A percentile compares a stretch with the other conserved stretches of the same genome.
phyloP scores from a whole-genome alignment of 2,329 filamentous ascomycete genomes.

The Pyrenochaeta sp. region DNA sequence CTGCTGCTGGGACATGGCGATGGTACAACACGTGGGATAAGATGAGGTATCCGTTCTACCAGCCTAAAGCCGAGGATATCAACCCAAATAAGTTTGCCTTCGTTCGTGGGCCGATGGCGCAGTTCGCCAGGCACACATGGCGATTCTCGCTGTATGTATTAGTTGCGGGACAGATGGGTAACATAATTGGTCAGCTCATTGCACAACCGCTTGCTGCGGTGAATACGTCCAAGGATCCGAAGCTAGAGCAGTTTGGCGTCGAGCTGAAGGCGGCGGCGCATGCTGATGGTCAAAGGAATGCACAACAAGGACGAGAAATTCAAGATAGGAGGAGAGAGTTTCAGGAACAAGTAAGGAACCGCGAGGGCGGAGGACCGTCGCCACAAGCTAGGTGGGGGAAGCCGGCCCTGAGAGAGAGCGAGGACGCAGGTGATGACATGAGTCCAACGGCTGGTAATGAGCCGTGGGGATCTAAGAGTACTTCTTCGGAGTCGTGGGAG shows the following conservation, averaged over 20 bases:
- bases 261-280: conserved; percentile 43
- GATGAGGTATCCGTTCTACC: conserved; percentile 54
- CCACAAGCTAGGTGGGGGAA: conserved; percentile 43
- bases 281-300: conserved; percentile 16
- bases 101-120: conserved; percentile 45
- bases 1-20: conserved; percentile 39
- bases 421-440: conserved; percentile 51
- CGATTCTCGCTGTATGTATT: conserved; percentile 35
- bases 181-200: conserved; percentile 44
- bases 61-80: conserved; percentile 50
- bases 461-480: conserved; percentile 28
- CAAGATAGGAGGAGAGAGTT: conserved; percentile 30
- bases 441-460: conserved; percentile 54
- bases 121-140: conserved; percentile 36
- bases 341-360: conserved; percentile 27
- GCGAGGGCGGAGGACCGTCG: conserved; percentile 46
- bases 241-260: conserved; percentile 50
- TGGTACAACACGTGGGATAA: conserved; percentile 46
- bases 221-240: conserved; percentile 50
- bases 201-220: conserved; percentile 45
- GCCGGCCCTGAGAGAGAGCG: conserved; percentile 18
- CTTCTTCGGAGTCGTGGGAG: conserved; percentile 18
- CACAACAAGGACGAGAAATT: conserved; percentile 25
- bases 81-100: conserved; percentile 51
- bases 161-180: conserved; percentile 42